phyloP scores from a whole-genome alignment of 805 yeast genomes.

The Spencermartinsiella europaea region DNA sequence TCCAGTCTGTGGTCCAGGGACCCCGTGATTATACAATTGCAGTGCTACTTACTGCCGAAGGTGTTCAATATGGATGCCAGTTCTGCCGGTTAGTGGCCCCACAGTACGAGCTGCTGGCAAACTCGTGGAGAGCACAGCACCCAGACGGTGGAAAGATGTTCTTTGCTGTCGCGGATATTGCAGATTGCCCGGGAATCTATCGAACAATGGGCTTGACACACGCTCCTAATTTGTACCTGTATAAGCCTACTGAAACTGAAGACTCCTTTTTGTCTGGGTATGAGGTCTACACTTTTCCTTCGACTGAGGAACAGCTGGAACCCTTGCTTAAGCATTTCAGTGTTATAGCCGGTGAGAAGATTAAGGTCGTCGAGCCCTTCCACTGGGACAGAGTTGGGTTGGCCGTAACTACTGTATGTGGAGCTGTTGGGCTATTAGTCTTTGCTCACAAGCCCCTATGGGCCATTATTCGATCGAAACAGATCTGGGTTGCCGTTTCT shows the following conservation, averaged over 20 bases:
- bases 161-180: constrained; percentile 73
- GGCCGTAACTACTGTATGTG: constrained; percentile 6
- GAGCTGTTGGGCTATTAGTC: not conserved
- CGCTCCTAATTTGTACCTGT: constrained; percentile 73
- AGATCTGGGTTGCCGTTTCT: constrained; percentile 68
- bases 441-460: constrained; percentile 13
- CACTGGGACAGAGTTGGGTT: constrained; percentile 24
- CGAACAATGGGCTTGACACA: constrained; percentile 51
- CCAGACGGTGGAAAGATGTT: constrained; percentile 51
- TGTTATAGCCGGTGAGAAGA: constrained; percentile 21
- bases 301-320: constrained; percentile 23
- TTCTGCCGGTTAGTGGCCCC: constrained; percentile 71
- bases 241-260: constrained; percentile 45
- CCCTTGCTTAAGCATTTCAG: constrained; percentile 17
- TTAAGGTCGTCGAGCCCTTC: constrained; percentile 31
- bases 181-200: constrained; percentile 49
- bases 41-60: constrained; percentile 65
- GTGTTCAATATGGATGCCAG: constrained; percentile 68
- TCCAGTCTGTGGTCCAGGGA: constrained; percentile 50
- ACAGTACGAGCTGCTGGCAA: constrained; percentile 52
- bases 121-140: constrained; percentile 56
- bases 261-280: constrained; percentile 22
- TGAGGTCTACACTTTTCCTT: constrained; percentile 27
- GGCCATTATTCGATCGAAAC: constrained; percentile 43
- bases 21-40: constrained; percentile 67